Base-by-base conservation (phyloP, 345 rosid genomes). In the Triadica sebifera region DNA sequence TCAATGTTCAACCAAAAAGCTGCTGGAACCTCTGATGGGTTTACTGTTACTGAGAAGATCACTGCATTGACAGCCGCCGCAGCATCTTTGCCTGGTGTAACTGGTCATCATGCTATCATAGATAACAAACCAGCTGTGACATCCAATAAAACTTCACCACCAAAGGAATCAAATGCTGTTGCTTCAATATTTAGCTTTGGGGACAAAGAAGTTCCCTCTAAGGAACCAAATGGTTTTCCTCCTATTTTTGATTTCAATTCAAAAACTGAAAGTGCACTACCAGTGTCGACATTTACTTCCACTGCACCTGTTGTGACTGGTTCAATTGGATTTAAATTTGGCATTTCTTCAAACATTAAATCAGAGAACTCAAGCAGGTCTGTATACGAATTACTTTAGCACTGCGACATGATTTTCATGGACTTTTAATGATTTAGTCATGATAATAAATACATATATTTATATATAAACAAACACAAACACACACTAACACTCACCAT, bases 291-390 rank as follows among this genome's bases (percentile, higher is more conserved):
- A 20, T 60, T 69, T 25, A 29, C 55, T 46, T 47, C 78, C 39
- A 43, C 76, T 2, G 37, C 69, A 2, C 57, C 83, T 39, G 73
- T 67, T 72, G 67, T 43, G 70, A 75, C 61, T 84, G 88, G 73
- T 60, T 61, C 71, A 52, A 69, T 81, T 17, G 69, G 69, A 70
- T 24, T 57, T 20, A 84, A 75, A 24, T 68, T 61, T 71, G 74
- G 64, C 65, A 52, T 69, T 60, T 75, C 76, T 64, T 70, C 78
- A 55, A 74, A 71, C 49, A 17, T 79, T 49, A 77, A 72, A 57
- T 70, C 83, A 62, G 86, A 74, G 55, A 85, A 67, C 57, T 69
- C 80, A 71, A 74, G 73, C 83, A 85, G 93, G 93, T 89, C 19
- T 64, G 88, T 69, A 24, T 58, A 34, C 2, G 34, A 29, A 29